Evolutionary conservation across 2,329 filamentous ascomycete species (phyloP).

Genomic region (Aureobasidium leucospermi): DNA sequence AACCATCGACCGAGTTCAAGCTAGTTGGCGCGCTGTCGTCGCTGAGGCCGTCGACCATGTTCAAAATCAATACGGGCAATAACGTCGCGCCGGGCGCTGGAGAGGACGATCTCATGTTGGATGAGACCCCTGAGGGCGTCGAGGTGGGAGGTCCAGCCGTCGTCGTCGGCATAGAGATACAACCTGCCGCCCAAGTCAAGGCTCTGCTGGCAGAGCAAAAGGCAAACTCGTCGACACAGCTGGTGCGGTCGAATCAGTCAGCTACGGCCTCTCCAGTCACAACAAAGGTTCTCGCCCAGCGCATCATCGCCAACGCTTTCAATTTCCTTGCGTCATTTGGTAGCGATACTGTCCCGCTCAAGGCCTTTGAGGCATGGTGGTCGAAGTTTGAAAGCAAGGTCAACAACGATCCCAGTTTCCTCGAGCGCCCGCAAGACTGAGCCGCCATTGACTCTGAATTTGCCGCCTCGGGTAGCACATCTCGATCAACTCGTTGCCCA

Average conservation of each 20-base stretch:
- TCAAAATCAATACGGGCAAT: slow-evolving; percentile 54
- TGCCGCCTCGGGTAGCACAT: background rate
- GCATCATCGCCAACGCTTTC: slow-evolving; percentile 95
- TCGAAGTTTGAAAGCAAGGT: slow-evolving; percentile 85
- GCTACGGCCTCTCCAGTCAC: slow-evolving; percentile 36
- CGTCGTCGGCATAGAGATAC: slow-evolving; percentile 75
- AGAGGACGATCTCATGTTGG: slow-evolving; percentile 44
- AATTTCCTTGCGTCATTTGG: slow-evolving; percentile 91
- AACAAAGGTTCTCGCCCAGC: slow-evolving; percentile 78
- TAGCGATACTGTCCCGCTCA: slow-evolving; percentile 84
- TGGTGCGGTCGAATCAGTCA: slow-evolving; percentile 17
- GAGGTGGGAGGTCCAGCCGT: slow-evolving; percentile 36
- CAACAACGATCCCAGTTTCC: slow-evolving; percentile 76
- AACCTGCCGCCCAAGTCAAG: slow-evolving; percentile 65
- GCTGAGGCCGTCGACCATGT: slow-evolving; percentile 87
- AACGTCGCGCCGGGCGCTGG: slow-evolving; percentile 34
- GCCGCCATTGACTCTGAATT: background rate
- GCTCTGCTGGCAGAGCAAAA: slow-evolving; percentile 58
- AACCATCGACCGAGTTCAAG: slow-evolving; percentile 56
- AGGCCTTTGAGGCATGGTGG: slow-evolving; percentile 97
- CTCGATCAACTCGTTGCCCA: slow-evolving; percentile 7
- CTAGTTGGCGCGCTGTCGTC: slow-evolving; percentile 85
- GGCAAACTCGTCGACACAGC: slow-evolving; percentile 19
- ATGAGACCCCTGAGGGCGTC: slow-evolving; percentile 24
- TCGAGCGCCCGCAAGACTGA: slow-evolving; percentile 59